Evolutionary conservation across 1,284 basidiomycete species (phyloP).

Genomic region (Moniliophthora roreri): DNA sequence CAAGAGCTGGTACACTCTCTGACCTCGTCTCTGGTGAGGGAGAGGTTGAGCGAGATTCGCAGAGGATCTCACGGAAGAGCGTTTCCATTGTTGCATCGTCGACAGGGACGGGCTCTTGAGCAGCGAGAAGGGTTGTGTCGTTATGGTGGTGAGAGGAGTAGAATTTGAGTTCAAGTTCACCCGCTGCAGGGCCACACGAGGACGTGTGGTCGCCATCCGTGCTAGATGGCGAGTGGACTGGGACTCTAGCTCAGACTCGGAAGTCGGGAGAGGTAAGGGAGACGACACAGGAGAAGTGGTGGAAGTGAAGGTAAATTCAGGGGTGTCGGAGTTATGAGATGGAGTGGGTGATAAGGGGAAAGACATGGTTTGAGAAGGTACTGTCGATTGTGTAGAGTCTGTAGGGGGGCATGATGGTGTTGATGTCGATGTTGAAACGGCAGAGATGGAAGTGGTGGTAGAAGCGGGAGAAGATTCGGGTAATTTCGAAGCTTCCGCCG

Average conservation of each 20-base stretch:
- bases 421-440: constrained; percentile 24
- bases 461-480: constrained; percentile 12
- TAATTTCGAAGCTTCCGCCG: constrained; percentile 23
- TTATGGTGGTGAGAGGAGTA: constrained; percentile 22
- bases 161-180: constrained; percentile 54
- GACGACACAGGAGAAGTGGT: constrained; percentile 17
- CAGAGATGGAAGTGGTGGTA: constrained; percentile 26
- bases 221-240: constrained; percentile 89
- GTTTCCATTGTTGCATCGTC: constrained; percentile 63
- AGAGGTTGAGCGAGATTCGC: constrained; percentile 31
- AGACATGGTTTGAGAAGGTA: neutral
- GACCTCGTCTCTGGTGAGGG: constrained; percentile 20
- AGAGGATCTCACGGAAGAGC: constrained; percentile 64
- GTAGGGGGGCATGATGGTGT: constrained; percentile 14
- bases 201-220: constrained; percentile 84
- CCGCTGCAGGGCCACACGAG: constrained; percentile 83
- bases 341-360: constrained; percentile 1
- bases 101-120: constrained; percentile 21
- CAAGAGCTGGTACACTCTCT: constrained; percentile 28
- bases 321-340: neutral
- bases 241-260: constrained; percentile 32
- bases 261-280: constrained; percentile 1
- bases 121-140: constrained; percentile 4
- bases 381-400: neutral
- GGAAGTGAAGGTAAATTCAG: constrained; percentile 4